Evolutionary conservation across 352 stramenopile genomes (phyloP), one percentile per base, ranked within the genome.

Genomic region (Pythium biforme): DNA sequence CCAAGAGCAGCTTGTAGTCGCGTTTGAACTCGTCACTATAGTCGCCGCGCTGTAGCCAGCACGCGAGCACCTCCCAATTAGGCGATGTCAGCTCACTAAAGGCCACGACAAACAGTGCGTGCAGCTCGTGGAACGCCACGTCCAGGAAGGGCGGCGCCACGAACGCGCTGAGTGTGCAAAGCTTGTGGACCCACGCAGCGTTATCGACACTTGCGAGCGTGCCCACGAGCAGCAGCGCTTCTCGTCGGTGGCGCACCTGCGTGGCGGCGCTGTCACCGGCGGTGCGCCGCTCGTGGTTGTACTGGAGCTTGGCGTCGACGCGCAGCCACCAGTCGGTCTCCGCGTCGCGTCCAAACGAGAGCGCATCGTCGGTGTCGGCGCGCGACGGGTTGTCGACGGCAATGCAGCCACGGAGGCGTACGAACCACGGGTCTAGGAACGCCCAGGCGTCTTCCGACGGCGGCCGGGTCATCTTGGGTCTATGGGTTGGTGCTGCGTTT

Each of bases 401-500:
- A 0, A 62, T 15, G 9, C 43, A 14, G 9, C 55, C 55, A 4
- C 46, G 15, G 4, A 62, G 45, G 0, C 19, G 22, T 4, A n/a
- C 20, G 23, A 62, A 55, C 55, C 55, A 62, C 45, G 55, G 55
- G 29, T 62, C 43, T 9, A 62, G 31, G 55, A 62, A 62, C 27
- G 26, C 43, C 41, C 26, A 62, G 17, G 11, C 26, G 14, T 60
- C 54, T 9, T 10, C 29, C n/a, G n/a, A n/a, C n/a, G n/a, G n/a
- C n/a, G n/a, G n/a, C n/a, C n/a, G n/a, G n/a, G n/a, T n/a, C n/a
- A n/a, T n/a, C n/a, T n/a, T n/a, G n/a, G n/a, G 29, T 34, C 29
- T 10, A 34, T 34, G 5, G 4, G 29, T 10, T 34, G 29, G 5
- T 34, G 29, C 29, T 4, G 29, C 29, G 29, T 34, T 34, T 10